Conservation (phyloP, 1,284 basidiomycete species). For the Leucoagaricus sp. region DNA sequence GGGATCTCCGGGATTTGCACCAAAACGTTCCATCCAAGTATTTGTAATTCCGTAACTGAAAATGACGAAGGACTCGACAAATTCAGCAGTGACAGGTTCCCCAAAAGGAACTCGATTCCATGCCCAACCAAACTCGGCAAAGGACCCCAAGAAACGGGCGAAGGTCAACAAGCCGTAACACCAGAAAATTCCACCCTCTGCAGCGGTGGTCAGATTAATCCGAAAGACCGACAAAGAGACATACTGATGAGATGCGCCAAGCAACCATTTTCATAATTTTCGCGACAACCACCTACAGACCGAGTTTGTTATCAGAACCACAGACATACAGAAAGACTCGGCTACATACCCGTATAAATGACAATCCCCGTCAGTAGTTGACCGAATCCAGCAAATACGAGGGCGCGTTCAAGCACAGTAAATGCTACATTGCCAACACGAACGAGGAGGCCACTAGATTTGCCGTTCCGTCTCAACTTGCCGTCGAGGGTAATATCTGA, state of each 20-base stretch:
- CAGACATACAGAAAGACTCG: background rate
- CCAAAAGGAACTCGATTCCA: slow-evolving; percentile 78
- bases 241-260: slow-evolving; percentile 92
- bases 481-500: slow-evolving; percentile 70
- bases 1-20: slow-evolving; percentile 78
- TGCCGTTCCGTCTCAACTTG: slow-evolving; percentile 19
- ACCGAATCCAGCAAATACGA: slow-evolving; percentile 72
- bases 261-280: slow-evolving; percentile 78
- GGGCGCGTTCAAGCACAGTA: slow-evolving; percentile 56
- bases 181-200: slow-evolving; percentile 90
- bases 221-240: slow-evolving; percentile 25
- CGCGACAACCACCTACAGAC: slow-evolving; percentile 65
- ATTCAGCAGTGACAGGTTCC: slow-evolving; percentile 74
- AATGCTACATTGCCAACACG: slow-evolving; percentile 49
- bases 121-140: slow-evolving; percentile 90
- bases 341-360: slow-evolving; percentile 60
- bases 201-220: background rate
- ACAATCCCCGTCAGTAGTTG: slow-evolving; percentile 71
- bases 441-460: slow-evolving; percentile 32
- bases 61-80: slow-evolving; percentile 86
- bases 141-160: slow-evolving; percentile 89
- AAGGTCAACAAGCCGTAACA: slow-evolving; percentile 89
- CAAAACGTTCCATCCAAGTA: slow-evolving; percentile 97
- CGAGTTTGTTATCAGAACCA: background rate
- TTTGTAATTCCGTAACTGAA: slow-evolving; percentile 91